These are phyloP conservation scores for Malus hybrid DNA, from an alignment of 331 rosid species.

Conservation along the genomic window DNA sequence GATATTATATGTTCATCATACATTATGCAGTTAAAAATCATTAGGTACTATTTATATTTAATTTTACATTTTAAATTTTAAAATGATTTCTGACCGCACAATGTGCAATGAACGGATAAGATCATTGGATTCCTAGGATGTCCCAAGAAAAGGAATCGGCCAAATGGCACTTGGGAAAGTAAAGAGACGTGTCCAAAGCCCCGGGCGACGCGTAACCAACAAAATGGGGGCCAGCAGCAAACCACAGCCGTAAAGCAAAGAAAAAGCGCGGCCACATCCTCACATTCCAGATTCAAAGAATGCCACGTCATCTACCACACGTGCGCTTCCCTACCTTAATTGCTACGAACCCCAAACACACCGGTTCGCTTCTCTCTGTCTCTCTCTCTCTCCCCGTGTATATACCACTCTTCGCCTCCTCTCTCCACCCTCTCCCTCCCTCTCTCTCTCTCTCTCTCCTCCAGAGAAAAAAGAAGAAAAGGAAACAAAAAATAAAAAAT, in stretches of 20 bases:
- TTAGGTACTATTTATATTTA: too few species aligned
- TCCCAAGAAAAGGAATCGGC: not conserved
- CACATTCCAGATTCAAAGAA: not conserved
- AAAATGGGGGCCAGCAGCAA: not conserved
- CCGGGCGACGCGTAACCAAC: not conserved
- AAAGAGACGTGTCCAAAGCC: not conserved
- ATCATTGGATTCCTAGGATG: fast-evolving
- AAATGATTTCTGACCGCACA: too few species aligned
- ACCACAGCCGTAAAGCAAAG: not conserved
- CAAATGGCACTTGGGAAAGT: not conserved
- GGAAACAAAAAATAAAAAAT: not conserved
- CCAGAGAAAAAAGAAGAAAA: slow-evolving; percentile 6
- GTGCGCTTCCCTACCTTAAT: not conserved
- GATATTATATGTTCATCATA: fast-evolving
- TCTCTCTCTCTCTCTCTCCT: not conserved
- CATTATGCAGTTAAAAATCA: fast-evolving
- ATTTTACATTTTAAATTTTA: too few species aligned
- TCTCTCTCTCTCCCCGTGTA: not conserved
- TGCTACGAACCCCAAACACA: slow-evolving; percentile 3
- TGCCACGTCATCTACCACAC: slow-evolving; percentile 11
- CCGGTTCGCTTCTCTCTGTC: not conserved
- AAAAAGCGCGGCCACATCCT: not conserved
- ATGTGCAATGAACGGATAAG: too few species aligned
- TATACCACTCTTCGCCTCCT: not conserved
- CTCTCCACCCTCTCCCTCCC: not conserved